Conservation (phyloP, 2,329 filamentous ascomycete species). For the Xylaria sp. region DNA sequence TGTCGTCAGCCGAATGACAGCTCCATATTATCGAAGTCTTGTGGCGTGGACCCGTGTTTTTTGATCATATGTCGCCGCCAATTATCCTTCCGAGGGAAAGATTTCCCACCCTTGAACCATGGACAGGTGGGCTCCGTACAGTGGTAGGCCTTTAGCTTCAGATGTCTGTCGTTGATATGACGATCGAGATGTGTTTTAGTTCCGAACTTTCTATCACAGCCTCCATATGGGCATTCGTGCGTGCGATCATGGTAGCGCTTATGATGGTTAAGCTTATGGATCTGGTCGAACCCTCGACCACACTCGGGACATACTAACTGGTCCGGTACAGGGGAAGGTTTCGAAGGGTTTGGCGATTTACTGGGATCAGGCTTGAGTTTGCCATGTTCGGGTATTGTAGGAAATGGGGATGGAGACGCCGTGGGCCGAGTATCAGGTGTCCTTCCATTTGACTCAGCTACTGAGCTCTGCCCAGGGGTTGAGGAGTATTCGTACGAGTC, state of each 20-base stretch:
- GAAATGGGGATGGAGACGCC: slow-evolving; percentile 48
- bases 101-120: slow-evolving; percentile 69
- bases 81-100: slow-evolving; percentile 71
- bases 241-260: slow-evolving; percentile 69
- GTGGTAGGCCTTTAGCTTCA: slow-evolving; percentile 69
- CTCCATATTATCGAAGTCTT: slow-evolving; percentile 46
- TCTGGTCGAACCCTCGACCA: slow-evolving; percentile 63
- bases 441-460: slow-evolving; percentile 47
- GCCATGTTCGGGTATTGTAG: slow-evolving; percentile 38
- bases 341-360: slow-evolving; percentile 45
- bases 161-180: slow-evolving; percentile 71
- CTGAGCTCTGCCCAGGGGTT: slow-evolving; percentile 48
- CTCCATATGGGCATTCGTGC: slow-evolving; percentile 57
- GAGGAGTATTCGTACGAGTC: slow-evolving; percentile 48
- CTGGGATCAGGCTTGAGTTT: slow-evolving; percentile 45
- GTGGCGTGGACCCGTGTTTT: slow-evolving; percentile 57
- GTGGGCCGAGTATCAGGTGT: slow-evolving; percentile 50
- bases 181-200: slow-evolving; percentile 71
- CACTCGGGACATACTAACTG: slow-evolving; percentile 55
- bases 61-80: slow-evolving; percentile 72
- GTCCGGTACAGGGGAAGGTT: slow-evolving; percentile 40
- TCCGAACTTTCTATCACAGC: slow-evolving; percentile 67
- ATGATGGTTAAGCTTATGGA: slow-evolving; percentile 71
- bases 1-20: slow-evolving; percentile 39
- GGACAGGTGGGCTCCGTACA: slow-evolving; percentile 65